These are phyloP conservation scores for Debaryomyces fabryi DNA, from an alignment of 1,139 yeast species.

Conservation along the genomic window DNA sequence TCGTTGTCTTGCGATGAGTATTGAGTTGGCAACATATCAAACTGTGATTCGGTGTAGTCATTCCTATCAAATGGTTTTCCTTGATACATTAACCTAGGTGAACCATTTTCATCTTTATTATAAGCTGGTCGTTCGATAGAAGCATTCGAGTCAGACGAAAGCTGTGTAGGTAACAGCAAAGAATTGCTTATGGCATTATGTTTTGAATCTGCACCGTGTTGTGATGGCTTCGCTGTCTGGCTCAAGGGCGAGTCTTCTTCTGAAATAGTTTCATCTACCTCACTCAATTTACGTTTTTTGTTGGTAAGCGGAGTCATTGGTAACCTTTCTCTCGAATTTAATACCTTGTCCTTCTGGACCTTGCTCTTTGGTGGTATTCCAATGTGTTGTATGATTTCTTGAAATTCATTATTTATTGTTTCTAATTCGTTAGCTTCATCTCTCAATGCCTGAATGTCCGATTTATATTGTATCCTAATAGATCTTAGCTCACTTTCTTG, in stretches of 20 bases:
- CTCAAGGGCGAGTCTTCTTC: slow-evolving; percentile 3
- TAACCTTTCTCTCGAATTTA: not conserved
- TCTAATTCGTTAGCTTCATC: slow-evolving; percentile 7
- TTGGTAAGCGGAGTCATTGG: slow-evolving; percentile 11
- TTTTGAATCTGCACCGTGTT: not conserved
- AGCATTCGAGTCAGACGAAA: slow-evolving; percentile 11
- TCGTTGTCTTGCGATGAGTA: slow-evolving; percentile 17
- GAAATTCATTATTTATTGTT: slow-evolving; percentile 2
- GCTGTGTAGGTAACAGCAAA: slow-evolving; percentile 11
- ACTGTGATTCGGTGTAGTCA: slow-evolving; percentile 9
- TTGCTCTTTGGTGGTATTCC: slow-evolving; percentile 1
- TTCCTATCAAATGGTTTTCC: slow-evolving; percentile 5
- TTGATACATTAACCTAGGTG: slow-evolving; percentile 2
- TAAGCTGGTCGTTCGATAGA: slow-evolving; percentile 4
- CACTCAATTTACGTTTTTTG: slow-evolving; percentile 9
- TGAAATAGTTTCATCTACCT: not conserved
- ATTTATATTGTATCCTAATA: slow-evolving; percentile 10
- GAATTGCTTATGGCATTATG: too few species aligned
- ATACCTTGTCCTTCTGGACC: not conserved
- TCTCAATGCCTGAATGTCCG: slow-evolving; percentile 7
- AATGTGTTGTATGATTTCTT: slow-evolving; percentile 9
- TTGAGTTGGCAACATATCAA: slow-evolving; percentile 19
- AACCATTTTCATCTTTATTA: not conserved
- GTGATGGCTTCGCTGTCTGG: not conserved
- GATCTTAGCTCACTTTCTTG: slow-evolving; percentile 10